Percentiles rank a stretch among this genome's conserved stretches.
Conservation (phyloP, 176 grass and related monocot species). For the Raddia guianensis region DNA sequence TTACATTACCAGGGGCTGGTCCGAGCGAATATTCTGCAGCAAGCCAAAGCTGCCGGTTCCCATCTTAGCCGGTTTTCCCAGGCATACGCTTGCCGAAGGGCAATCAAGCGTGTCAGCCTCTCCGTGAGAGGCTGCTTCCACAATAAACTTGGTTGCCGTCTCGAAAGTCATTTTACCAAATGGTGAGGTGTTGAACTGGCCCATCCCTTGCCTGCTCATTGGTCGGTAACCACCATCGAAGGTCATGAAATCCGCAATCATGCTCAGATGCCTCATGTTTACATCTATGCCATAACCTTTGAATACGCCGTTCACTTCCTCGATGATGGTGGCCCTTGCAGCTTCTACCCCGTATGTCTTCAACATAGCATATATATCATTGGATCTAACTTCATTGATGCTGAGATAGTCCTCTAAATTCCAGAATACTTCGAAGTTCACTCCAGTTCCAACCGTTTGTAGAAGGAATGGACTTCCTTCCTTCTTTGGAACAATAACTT, state of each 20-base stretch:
- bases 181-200: constrained; percentile 70
- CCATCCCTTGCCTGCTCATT: constrained; percentile 67
- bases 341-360: constrained; percentile 83
- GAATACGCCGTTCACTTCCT: constrained; percentile 71
- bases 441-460: constrained; percentile 63
- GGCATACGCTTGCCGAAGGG: constrained; percentile 78
- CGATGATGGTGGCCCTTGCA: constrained; percentile 66
- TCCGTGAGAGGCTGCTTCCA: constrained; percentile 70
- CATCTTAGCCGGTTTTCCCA: constrained; percentile 80
- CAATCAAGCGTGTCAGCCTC: constrained; percentile 62
- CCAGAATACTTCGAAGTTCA: constrained; percentile 76
- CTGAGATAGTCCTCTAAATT: constrained; percentile 51
- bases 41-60: constrained; percentile 77
- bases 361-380: constrained; percentile 71
- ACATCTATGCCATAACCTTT: constrained; percentile 62
- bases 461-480: constrained; percentile 23
- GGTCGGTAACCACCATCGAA: constrained; percentile 78
- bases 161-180: constrained; percentile 96
- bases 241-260: constrained; percentile 93
- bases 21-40: constrained; percentile 55
- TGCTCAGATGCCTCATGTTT: constrained; percentile 67
- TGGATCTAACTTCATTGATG: constrained; percentile 44
- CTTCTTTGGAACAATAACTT: constrained; percentile 20
- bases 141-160: constrained; percentile 78
- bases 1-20: constrained; percentile 21